Percentiles rank a stretch among this genome's conserved stretches.
phyloP scores from a whole-genome alignment of 768 basidiomycete species.

The Psilocybe subaeruginosa region DNA sequence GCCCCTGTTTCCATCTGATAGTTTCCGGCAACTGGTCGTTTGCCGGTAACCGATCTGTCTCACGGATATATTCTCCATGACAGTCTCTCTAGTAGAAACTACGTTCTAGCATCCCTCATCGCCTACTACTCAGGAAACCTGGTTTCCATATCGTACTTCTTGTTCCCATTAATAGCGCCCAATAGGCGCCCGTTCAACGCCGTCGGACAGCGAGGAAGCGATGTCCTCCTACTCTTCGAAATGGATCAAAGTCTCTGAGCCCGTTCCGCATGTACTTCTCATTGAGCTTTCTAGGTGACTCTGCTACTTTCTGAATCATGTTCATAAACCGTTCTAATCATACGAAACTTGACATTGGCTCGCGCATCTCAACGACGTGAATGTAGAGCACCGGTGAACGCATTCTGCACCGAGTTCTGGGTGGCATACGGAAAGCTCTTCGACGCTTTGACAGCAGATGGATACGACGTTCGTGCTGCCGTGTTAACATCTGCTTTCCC shows the following conservation, averaged over 20 bases:
- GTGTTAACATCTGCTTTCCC: conserved; percentile 74
- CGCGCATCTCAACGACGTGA: neutral
- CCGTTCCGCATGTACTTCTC: conserved; percentile 45
- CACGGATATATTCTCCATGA: too few species aligned
- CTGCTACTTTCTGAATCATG: neutral
- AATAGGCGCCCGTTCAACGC: neutral
- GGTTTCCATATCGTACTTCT: too few species aligned
- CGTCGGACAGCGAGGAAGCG: neutral
- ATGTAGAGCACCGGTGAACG: conserved; percentile 65
- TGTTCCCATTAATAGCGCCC: neutral
- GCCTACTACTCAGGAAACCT: too few species aligned
- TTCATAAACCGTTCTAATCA: neutral
- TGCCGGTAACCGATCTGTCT: too few species aligned
- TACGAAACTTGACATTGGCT: neutral
- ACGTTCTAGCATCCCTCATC: too few species aligned
- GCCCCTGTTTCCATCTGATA: too few species aligned
- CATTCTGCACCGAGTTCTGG: conserved; percentile 73
- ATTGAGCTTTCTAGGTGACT: conserved; percentile 48
- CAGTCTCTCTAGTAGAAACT: too few species aligned
- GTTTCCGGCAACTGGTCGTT: too few species aligned
- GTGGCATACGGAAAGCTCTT: conserved; percentile 66
- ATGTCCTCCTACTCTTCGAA: conserved; percentile 32
- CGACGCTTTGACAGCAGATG: conserved; percentile 52
- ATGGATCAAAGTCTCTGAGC: conserved; percentile 52
- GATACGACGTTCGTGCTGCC: conserved; percentile 62